Conservation (phyloP, 1,139 yeast species). For the Cylindricascospora bacillispora region DNA sequence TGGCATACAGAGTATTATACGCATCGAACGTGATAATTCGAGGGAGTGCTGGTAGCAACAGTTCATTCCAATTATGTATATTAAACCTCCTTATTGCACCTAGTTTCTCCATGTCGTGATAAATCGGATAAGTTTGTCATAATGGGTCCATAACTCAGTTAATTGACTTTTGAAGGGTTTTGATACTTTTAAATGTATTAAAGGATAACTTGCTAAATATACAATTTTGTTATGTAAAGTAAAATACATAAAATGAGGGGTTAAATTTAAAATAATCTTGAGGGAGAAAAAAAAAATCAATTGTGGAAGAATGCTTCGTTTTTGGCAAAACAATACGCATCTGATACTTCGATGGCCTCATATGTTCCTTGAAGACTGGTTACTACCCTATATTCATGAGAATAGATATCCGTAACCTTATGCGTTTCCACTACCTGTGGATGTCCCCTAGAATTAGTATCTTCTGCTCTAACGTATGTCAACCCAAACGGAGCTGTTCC, state of each 20-base stretch:
- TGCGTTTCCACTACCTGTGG: slow-evolving; percentile 62
- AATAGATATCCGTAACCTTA: slow-evolving; percentile 57
- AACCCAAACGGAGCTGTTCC: slow-evolving; percentile 62
- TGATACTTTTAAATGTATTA: no score
- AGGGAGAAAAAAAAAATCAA: slow-evolving; percentile 3
- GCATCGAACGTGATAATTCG: slow-evolving; percentile 51
- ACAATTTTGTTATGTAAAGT: not conserved
- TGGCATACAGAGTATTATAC: slow-evolving; percentile 51
- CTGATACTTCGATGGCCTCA: slow-evolving; percentile 79
- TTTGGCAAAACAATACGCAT: slow-evolving; percentile 54
- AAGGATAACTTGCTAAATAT: no score
- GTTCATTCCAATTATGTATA: slow-evolving; percentile 1
- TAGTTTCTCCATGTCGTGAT: no score
- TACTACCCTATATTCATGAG: slow-evolving; percentile 51
- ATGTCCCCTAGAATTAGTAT: slow-evolving; percentile 26
- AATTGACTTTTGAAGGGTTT: no score
- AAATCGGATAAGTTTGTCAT: no score
- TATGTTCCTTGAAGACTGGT: slow-evolving; percentile 89
- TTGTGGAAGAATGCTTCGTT: slow-evolving; percentile 26
- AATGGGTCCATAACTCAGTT: no score
- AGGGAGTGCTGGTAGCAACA: slow-evolving; percentile 26
- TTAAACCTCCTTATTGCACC: no score
- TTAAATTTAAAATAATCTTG: not conserved
- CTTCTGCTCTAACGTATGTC: slow-evolving; percentile 42
- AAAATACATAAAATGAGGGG: not conserved